These are phyloP conservation scores for Chaetomiaceae sp. DNA, from an alignment of 2,329 filamentous ascomycete species.

Conservation along the genomic window DNA sequence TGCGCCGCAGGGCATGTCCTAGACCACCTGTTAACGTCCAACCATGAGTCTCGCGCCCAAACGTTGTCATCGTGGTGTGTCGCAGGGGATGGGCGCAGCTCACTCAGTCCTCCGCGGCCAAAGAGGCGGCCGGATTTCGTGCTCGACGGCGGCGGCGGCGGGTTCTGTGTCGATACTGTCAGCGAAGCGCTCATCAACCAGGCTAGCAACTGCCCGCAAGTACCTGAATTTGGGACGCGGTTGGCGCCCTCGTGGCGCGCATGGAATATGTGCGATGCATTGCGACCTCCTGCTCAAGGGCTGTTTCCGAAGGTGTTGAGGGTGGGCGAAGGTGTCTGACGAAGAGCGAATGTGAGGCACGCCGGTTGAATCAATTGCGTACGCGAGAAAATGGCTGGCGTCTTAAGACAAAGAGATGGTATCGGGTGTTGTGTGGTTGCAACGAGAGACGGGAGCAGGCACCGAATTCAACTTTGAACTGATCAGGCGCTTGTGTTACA, in stretches of 20 bases:
- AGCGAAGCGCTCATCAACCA: constrained; percentile 1
- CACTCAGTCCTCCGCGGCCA: constrained; percentile 79
- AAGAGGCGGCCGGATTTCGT: constrained; percentile 92
- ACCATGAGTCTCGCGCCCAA: constrained; percentile 8
- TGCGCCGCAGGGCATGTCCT: constrained; percentile 67
- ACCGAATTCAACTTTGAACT: background rate
- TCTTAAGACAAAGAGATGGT: constrained; percentile 1
- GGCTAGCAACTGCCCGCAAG: background rate
- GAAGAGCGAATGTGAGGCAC: no score
- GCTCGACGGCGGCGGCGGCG: constrained; percentile 82
- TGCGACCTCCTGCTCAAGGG: constrained; percentile 26
- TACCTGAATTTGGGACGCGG: constrained; percentile 71
- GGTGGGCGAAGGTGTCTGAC: background rate
- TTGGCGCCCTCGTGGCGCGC: constrained; percentile 94
- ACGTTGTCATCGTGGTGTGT: background rate
- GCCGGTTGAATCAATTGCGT: no score
- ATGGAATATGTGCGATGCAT: constrained; percentile 99
- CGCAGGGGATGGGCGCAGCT: constrained; percentile 32
- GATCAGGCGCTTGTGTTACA: constrained; percentile 6
- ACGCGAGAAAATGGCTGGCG: background rate
- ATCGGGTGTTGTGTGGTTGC: background rate
- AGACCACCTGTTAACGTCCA: constrained; percentile 25
- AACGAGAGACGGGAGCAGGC: background rate
- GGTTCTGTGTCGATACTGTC: constrained; percentile 58
- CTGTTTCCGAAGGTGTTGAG: background rate